phyloP scores from a whole-genome alignment of 106 monocot species.

The Alisma plantagoaquatica region DNA sequence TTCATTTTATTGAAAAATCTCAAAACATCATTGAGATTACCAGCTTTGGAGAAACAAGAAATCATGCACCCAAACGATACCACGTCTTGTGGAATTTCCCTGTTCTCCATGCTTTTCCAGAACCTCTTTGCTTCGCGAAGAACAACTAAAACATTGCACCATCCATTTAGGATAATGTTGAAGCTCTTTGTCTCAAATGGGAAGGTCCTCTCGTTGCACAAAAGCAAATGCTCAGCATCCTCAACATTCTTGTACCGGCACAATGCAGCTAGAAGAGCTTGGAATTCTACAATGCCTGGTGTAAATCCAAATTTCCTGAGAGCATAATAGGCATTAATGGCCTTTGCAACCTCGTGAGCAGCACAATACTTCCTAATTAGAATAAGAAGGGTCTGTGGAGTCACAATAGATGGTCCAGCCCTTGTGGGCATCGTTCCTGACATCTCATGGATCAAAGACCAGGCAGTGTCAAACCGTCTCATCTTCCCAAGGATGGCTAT shows the following conservation, averaged over 20 bases:
- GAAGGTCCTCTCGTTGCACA: conserved; percentile 47
- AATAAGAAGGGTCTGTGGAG: conserved; percentile 50
- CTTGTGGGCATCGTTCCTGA: too few species aligned
- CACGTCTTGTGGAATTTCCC: conserved; percentile 47
- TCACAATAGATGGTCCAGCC: conserved; percentile 20
- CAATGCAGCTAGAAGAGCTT: conserved; percentile 66
- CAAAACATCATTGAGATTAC: conserved; percentile 58
- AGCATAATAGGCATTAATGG: conserved; percentile 57
- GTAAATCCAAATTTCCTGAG: conserved; percentile 50
- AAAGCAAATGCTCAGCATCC: conserved; percentile 75
- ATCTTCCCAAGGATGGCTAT: conserved; percentile 67
- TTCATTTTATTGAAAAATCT: conserved; percentile 73
- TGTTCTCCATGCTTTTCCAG: conserved; percentile 56
- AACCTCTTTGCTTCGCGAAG: conserved; percentile 75
- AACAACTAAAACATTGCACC: conserved; percentile 57
- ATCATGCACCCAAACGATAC: conserved; percentile 80
- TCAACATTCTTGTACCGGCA: conserved; percentile 82
- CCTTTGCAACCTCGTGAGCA: conserved; percentile 58
- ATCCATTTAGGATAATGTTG: conserved; percentile 94
- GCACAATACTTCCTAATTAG: conserved; percentile 59
- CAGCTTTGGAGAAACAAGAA: conserved; percentile 81
- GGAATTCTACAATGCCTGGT: conserved; percentile 54
- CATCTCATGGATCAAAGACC: conserved; percentile 75
- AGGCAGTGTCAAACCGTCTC: conserved; percentile 78
- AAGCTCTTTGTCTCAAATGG: conserved; percentile 90